Percentiles rank a stretch among this genome's conserved stretches.
Conservation (phyloP, 164 flowering plant genomes). For the Nymphaea colorata region DNA sequence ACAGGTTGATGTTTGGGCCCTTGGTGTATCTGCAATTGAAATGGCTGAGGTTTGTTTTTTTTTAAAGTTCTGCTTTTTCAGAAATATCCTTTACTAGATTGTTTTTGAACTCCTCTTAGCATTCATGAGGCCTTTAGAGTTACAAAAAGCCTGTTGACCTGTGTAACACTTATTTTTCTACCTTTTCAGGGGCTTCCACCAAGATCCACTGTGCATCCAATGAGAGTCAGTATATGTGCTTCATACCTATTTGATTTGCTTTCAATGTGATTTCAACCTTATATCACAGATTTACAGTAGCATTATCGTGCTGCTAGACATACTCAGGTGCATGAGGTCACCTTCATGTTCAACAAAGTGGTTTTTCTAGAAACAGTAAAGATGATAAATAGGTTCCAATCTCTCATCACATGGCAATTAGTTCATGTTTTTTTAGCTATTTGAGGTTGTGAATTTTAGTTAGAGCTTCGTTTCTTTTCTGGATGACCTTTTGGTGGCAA, state of each 20-base stretch:
- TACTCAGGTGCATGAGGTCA: neutral
- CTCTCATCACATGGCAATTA: too few relatives aligned
- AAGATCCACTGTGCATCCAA: slow-evolving; percentile 92
- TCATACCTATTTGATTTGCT: neutral
- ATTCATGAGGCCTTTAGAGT: too few relatives aligned
- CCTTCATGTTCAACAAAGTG: neutral
- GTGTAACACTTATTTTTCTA: neutral
- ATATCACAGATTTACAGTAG: neutral
- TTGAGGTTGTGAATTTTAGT: too few relatives aligned
- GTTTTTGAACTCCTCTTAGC: too few relatives aligned
- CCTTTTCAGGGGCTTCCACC: slow-evolving; percentile 94
- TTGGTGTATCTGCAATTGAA: slow-evolving; percentile 99
- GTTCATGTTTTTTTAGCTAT: too few relatives aligned
- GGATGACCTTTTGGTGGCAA: too few relatives aligned
- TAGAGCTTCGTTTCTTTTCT: too few relatives aligned
- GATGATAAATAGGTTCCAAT: too few relatives aligned
- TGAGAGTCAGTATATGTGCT: slow-evolving; percentile 70
- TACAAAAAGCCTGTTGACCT: neutral
- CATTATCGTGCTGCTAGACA: neutral
- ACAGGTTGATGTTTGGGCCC: slow-evolving; percentile 99
- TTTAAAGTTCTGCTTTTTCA: neutral
- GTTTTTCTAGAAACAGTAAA: too few relatives aligned
- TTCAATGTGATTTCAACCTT: neutral
- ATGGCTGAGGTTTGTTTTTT: slow-evolving; percentile 85
- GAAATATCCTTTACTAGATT: neutral